These are phyloP conservation scores for Penicilliopsis zonata DNA, from an alignment of 495 filamentous ascomycete genomes.

Conservation along the genomic window DNA sequence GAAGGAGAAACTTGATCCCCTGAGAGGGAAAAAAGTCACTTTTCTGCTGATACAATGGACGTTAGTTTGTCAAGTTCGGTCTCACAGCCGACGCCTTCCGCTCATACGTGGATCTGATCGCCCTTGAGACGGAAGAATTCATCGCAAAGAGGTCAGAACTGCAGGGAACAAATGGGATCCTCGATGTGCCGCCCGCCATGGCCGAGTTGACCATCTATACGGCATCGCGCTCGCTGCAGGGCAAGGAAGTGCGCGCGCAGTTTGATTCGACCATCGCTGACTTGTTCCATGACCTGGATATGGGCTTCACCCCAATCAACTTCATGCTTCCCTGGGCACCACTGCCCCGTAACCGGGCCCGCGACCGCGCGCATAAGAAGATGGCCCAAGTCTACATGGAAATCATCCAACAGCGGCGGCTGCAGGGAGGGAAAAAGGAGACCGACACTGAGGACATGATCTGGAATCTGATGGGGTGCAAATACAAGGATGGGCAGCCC, in stretches of 20 bases:
- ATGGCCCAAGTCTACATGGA: constrained; percentile 70
- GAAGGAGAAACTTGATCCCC: not conserved
- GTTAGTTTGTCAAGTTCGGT: constrained; percentile 74
- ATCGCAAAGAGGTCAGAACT: constrained; percentile 49
- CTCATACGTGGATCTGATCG: constrained; percentile 67
- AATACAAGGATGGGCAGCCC: constrained; percentile 59
- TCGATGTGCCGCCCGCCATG: constrained; percentile 58
- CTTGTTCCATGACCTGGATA: constrained; percentile 73
- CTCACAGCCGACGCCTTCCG: constrained; percentile 66
- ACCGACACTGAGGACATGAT: constrained; percentile 64
- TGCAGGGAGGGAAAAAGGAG: constrained; percentile 25
- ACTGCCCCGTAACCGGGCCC: constrained; percentile 70
- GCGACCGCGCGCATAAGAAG: constrained; percentile 61
- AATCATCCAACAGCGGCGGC: constrained; percentile 57
- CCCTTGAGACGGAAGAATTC: constrained; percentile 46
- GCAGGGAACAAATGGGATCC: constrained; percentile 50
- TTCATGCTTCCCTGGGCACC: constrained; percentile 80
- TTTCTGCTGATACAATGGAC: constrained; percentile 3
- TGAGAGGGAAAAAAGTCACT: not conserved
- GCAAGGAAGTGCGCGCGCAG: constrained; percentile 64
- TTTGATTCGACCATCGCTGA: constrained; percentile 60
- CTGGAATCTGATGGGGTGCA: constrained; percentile 67
- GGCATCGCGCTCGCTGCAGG: constrained; percentile 68
- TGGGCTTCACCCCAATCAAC: constrained; percentile 74
- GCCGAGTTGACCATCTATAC: constrained; percentile 82